Evolutionary conservation across 2,329 filamentous ascomycete species (phyloP).

Genomic region (Cercospora nicotianae): DNA sequence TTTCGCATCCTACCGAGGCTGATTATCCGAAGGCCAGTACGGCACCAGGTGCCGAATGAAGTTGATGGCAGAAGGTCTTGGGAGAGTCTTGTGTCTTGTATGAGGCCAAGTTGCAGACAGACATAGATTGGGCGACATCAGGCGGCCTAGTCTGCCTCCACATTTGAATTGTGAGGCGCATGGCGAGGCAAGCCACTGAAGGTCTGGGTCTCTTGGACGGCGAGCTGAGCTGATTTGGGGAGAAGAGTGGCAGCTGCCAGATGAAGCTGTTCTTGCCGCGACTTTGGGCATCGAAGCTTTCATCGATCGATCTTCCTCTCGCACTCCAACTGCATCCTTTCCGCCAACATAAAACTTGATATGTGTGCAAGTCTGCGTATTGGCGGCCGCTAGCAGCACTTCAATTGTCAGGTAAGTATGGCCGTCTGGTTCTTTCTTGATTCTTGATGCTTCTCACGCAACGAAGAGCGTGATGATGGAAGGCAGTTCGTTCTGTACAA

Average conservation of each 20-base stretch:
- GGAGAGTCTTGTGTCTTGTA: neutral
- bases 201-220: neutral
- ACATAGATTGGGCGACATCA: neutral
- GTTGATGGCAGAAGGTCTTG: neutral
- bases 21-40: neutral
- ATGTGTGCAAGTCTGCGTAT: neutral
- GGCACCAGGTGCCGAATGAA: neutral
- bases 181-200: neutral
- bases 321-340: neutral
- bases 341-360: neutral
- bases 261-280: neutral
- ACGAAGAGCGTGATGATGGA: neutral
- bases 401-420: neutral
- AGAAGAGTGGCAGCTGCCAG: neutral
- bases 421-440: neutral
- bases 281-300: neutral
- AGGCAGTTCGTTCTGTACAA: neutral
- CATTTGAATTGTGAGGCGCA: neutral
- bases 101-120: neutral
- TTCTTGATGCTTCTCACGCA: neutral
- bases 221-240: neutral
- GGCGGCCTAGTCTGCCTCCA: neutral
- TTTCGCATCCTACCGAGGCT: neutral
- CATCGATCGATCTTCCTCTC: neutral
- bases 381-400: neutral